A percentile compares a stretch with the other conserved stretches of the same genome.
phyloP scores from a whole-genome alignment of 108 stramenopile species.

The Schizochytrium sp. region DNA sequence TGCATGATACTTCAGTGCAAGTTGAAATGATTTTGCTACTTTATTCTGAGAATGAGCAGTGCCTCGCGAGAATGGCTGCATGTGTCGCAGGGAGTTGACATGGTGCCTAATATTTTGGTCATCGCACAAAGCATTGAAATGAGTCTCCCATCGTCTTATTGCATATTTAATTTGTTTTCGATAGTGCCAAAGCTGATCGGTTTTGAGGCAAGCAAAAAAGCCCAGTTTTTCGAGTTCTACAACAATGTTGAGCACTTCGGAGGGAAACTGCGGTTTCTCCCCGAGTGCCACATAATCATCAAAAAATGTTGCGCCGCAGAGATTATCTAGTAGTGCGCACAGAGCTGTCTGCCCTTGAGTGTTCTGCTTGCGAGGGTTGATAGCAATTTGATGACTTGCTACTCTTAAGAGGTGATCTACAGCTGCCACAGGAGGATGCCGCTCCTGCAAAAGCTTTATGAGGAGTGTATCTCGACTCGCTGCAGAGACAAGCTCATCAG shows the following conservation, averaged over 20 bases:
- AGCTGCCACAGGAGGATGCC: background rate
- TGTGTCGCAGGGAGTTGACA: constrained; percentile 2
- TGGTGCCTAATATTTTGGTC: background rate
- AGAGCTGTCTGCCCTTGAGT: background rate
- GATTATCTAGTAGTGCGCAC: background rate
- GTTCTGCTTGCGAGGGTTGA: constrained; percentile 31
- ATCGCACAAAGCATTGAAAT: background rate
- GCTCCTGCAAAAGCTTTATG: background rate
- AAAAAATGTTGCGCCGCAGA: constrained; percentile 23
- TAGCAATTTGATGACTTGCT: background rate
- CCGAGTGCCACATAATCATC: background rate
- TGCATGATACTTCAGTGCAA: background rate
- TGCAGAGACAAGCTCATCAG: background rate
- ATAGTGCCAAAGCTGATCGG: background rate
- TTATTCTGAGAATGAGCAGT: background rate
- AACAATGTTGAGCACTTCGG: background rate
- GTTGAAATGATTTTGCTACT: background rate
- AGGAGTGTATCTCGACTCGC: constrained; percentile 38
- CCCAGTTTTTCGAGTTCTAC: background rate
- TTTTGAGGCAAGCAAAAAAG: background rate
- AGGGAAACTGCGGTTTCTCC: background rate
- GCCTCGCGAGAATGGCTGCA: background rate
- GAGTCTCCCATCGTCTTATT: background rate
- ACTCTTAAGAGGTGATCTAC: background rate
- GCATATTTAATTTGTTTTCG: background rate